Evolutionary conservation across 495 filamentous ascomycete species (phyloP), one percentile per base, ranked within the genome.

Genomic region (Friedmanniomyces simplex): DNA sequence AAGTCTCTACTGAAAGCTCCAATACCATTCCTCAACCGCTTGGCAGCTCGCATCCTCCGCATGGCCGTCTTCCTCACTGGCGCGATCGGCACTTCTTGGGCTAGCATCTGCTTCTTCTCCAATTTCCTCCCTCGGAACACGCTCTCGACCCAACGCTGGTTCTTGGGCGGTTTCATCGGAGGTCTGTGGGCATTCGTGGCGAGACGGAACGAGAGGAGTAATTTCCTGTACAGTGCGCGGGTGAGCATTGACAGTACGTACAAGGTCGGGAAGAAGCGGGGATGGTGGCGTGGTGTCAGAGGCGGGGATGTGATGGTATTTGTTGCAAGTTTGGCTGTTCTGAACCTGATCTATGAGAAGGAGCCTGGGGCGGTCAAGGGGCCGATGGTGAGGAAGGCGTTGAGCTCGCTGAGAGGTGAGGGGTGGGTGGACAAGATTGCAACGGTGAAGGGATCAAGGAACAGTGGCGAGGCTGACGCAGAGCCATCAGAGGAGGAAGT

Each of bases 221-320:
- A 82, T 54, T 87, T 87, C 68, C 59, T 95, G 60, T 88, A 89
- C 61, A 80, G 80, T 43, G 82, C 84, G 55, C 77, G 90, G 21
- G 67, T 82, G 10, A 87, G 85, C 39, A 72, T 95, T 30, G 86
- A 95, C 64, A 85, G 79, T 36, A 67, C 87, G 43, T 97, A 89
- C 89, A 95, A 95, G 75, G 86, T 95, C 0, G 87, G 90, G 12
- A 80, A 83, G 48, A 97, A 97, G 79, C 76, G 82, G 34, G 79
- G 87, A 3, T 83, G 84, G 76, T 94, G 91, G 87, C 81, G 76
- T 53, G 87, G 87, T 7, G 74, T 91, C 66, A 82, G 77, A 55
- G 82, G 85, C 28, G 90, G 90, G 5, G 91, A 96, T 70, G 79
- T 96, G 24, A 77, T 82, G 75, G 68, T 98, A 1, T 86, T 98